Conservation (phyloP, 2,329 filamentous ascomycete genomes). For the Knoxdaviesia proteae region DNA sequence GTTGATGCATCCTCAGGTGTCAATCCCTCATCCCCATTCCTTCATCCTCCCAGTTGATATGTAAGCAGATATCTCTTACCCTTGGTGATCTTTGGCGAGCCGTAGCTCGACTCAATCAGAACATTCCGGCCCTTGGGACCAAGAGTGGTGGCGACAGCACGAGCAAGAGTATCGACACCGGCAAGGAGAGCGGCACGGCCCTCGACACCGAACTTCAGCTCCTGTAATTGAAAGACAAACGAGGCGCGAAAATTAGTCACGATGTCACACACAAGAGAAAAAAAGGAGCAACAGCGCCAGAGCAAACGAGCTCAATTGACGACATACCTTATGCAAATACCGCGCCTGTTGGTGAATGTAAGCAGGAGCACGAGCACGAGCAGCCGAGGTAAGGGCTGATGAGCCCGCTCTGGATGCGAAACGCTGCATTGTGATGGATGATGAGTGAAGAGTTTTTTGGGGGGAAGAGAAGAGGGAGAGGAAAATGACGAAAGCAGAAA, state of each 20-base stretch:
- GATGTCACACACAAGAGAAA: neutral
- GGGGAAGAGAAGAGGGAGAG: conserved; percentile 12
- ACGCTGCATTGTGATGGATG: conserved; percentile 63
- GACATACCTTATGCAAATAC: conserved; percentile 82
- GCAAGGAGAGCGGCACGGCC: conserved; percentile 70
- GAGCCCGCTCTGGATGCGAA: conserved; percentile 63
- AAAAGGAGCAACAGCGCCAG: neutral
- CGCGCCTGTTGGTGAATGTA: conserved; percentile 71
- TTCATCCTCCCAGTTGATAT: no score
- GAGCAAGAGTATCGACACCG: conserved; percentile 92
- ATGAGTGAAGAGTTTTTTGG: conserved; percentile 10
- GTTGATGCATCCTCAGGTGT: neutral
- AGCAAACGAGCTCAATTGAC: conserved; percentile 4
- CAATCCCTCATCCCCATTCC: no score
- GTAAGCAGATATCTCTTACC: conserved; percentile 30
- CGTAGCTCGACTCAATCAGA: conserved; percentile 93
- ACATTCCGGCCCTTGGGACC: conserved; percentile 98
- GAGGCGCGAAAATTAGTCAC: neutral
- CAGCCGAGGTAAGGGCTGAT: conserved; percentile 54
- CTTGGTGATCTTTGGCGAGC: conserved; percentile 99
- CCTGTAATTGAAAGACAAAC: conserved; percentile 28
- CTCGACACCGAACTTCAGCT: conserved; percentile 96
- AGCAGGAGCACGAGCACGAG: conserved; percentile 40
- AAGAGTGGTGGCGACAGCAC: conserved; percentile 85
- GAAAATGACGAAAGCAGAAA: conserved; percentile 9